Conservation (phyloP, 495 filamentous ascomycete genomes). For the Lasiosphaeria miniovina region DNA sequence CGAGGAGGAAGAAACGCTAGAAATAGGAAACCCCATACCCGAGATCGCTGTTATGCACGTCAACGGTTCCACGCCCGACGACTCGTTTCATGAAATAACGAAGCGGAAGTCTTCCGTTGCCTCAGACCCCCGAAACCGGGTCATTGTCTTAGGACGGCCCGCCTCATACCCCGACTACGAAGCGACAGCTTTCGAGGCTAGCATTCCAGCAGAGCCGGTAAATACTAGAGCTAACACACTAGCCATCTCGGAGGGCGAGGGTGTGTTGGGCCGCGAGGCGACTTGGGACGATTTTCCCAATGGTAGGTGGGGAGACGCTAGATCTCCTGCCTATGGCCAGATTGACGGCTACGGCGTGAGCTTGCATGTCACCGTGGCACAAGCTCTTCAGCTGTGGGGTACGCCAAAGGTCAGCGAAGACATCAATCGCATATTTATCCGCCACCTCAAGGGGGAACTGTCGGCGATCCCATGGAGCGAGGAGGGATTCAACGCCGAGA, state of each 20-base stretch:
- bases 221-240: constrained; percentile 75
- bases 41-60: constrained; percentile 34
- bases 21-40: constrained; percentile 45
- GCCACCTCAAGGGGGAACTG: constrained; percentile 72
- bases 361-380: constrained; percentile 72
- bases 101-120: constrained; percentile 49
- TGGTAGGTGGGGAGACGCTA: constrained; percentile 91
- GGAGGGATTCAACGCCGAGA: constrained; percentile 82
- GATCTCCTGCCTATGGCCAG: constrained; percentile 87
- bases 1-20: constrained; percentile 38
- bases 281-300: constrained; percentile 99
- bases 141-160: constrained; percentile 66
- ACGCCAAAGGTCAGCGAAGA: constrained; percentile 64
- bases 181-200: constrained; percentile 62
- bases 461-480: constrained; percentile 89
- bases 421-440: constrained; percentile 74
- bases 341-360: constrained; percentile 94
- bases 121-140: constrained; percentile 73
- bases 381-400: constrained; percentile 82
- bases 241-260: constrained; percentile 88
- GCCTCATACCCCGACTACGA: constrained; percentile 58
- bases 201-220: constrained; percentile 55
- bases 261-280: constrained; percentile 86
- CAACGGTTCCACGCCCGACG: constrained; percentile 29
- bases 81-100: constrained; percentile 19